These are phyloP conservation scores for Hippophae tibetana DNA, from an alignment of 306 rosid genomes.

Conservation along the genomic window DNA sequence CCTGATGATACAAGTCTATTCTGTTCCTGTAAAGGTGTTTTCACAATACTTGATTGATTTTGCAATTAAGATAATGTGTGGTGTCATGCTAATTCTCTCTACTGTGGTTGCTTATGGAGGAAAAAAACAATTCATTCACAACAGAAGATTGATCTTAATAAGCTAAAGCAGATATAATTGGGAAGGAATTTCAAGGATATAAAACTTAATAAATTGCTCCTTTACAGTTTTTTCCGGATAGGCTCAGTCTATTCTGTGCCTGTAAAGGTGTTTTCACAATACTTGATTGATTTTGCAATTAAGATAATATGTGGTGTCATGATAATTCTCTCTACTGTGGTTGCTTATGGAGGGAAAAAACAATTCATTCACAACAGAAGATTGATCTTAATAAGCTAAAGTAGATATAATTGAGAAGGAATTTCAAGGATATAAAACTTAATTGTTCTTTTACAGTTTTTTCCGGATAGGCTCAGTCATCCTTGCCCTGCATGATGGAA, in stretches of 20 bases:
- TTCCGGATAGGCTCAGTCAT: constrained; percentile 73
- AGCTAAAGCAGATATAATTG: constrained; percentile 9
- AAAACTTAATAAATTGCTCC: constrained; percentile 12
- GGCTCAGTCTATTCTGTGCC: constrained; percentile 34
- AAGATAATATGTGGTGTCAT: no score
- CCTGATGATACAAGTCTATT: background rate
- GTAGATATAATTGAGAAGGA: constrained; percentile 10
- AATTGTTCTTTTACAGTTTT: constrained; percentile 47
- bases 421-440: constrained; percentile 14
- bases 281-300: background rate
- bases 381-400: constrained; percentile 7
- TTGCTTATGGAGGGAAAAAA: no score
- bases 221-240: constrained; percentile 76
- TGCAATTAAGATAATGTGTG: background rate
- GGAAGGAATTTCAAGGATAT: constrained; percentile 10
- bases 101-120: no score
- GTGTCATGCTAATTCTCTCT: background rate
- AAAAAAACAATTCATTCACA: background rate
- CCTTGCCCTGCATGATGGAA: constrained; percentile 92
- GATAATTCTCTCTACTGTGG: background rate
- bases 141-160: constrained; percentile 4
- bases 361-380: background rate
- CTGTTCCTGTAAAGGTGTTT: background rate
- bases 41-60: background rate
- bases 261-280: background rate